Conservation (phyloP, 2,329 filamentous ascomycete genomes). For the Trichothecium roseum region DNA sequence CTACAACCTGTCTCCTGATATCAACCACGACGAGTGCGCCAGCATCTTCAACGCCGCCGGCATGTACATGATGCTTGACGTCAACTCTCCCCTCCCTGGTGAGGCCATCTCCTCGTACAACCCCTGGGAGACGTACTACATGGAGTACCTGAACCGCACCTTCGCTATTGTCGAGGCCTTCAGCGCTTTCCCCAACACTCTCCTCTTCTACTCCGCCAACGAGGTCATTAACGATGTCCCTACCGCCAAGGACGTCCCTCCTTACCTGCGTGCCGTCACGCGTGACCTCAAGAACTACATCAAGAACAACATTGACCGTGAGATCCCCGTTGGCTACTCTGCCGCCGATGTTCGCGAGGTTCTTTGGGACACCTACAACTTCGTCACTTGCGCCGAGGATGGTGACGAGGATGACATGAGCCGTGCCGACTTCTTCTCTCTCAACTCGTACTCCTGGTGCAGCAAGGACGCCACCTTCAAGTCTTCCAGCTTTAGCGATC, state of each 20-base stretch:
- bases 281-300: constrained; percentile 77
- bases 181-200: constrained; percentile 55
- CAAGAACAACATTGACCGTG: constrained; percentile 55
- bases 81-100: constrained; percentile 53
- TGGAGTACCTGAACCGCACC: constrained; percentile 52
- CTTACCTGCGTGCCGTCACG: constrained; percentile 65
- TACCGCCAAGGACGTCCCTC: constrained; percentile 50
- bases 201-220: constrained; percentile 70
- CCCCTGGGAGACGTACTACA: constrained; percentile 51
- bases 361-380: constrained; percentile 65
- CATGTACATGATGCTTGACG: constrained; percentile 60
- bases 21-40: constrained; percentile 57
- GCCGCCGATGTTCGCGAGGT: constrained; percentile 68
- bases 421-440: constrained; percentile 63
- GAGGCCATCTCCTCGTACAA: constrained; percentile 44
- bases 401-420: constrained; percentile 48
- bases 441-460: constrained; percentile 67
- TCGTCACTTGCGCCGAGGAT: constrained; percentile 56
- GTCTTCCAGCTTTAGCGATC: constrained; percentile 49
- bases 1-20: constrained; percentile 56
- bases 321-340: constrained; percentile 70
- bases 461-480: constrained; percentile 49
- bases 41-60: constrained; percentile 59
- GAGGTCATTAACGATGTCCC: constrained; percentile 62
- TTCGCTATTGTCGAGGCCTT: constrained; percentile 59